Base-by-base conservation (phyloP, 345 rosid species). In the Linum tenue region DNA sequence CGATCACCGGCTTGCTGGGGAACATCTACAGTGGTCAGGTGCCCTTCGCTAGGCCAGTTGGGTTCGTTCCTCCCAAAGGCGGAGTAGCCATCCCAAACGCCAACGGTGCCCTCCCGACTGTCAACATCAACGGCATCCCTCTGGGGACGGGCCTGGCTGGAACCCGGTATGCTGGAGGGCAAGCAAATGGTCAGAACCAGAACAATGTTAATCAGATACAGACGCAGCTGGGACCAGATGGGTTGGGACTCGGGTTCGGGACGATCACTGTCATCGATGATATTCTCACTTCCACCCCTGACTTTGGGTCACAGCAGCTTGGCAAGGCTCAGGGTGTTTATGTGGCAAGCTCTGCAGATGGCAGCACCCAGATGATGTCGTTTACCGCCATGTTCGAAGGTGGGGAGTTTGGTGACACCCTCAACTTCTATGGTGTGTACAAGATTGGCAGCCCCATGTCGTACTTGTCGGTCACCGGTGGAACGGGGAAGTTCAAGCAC, bases 321-420 rank as follows among this genome's bases (percentile, higher is more conserved):
- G 97, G 98, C 40, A 90, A 83, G 68, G 98, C 97, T 67, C 97
- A 90, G 70, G 98, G 98, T 41, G 88, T 88, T 64, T 88, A 90
- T 55, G 85, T 88, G 64, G 97, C 97, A 1, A 90, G 92, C 41
- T 90, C 99, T 31, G 84, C 81, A 22, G 88, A 86, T 64, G 97
- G 96, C 57, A 76, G 81, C 64, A 85, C 87, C 41, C 99, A 92
- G 78, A 88, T 90, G 96, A 86, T 92, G 97, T 84, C 97, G 55
- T 94, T 94, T 73, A 85, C 97, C 37, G 92, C 96, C 39, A 79
- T 84, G 88, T 72, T 94, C 15, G 99, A 94, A 80, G 99, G 86
- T 15, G 97, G 95, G 3, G 97, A 94, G 50, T 94, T 88, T 11
- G 92, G 90, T 7, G 95, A 94, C 58, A 84, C 82, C 84, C 86